Evolutionary conservation across 768 basidiomycete genomes (phyloP).

Genomic region (Mycena pura): DNA sequence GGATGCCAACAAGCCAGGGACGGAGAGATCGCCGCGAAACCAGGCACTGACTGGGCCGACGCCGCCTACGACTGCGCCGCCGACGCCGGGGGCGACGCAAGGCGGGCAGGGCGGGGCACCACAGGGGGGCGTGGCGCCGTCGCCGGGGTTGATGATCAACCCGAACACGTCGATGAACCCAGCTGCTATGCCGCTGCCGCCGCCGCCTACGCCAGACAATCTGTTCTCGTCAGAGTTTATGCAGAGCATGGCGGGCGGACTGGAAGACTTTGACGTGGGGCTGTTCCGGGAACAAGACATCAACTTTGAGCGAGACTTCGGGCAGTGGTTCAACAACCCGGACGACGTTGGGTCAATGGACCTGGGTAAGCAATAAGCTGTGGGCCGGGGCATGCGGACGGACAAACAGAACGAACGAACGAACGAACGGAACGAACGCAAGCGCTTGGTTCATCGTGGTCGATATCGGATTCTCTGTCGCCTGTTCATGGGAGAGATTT

Average conservation of each 20-base stretch:
- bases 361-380: conserved; percentile 20
- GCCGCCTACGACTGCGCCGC: conserved; percentile 36
- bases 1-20: conserved; percentile 38
- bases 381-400: background rate
- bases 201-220: conserved; percentile 7
- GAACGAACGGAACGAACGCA: conserved; percentile 10
- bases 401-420: conserved; percentile 10
- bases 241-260: conserved; percentile 43
- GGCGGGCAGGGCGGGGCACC: conserved; percentile 27
- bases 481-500: conserved; percentile 16
- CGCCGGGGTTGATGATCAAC: conserved; percentile 36
- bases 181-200: conserved; percentile 17
- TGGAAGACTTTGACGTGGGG: conserved; percentile 50
- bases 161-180: conserved; percentile 27
- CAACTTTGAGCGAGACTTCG: conserved; percentile 78
- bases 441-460: background rate
- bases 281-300: conserved; percentile 58
- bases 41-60: conserved; percentile 35
- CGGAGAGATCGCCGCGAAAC: conserved; percentile 53
- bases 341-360: conserved; percentile 50
- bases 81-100: conserved; percentile 34
- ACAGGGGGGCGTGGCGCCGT: conserved; percentile 32
- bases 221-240: conserved; percentile 53
- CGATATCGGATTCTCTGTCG: conserved; percentile 13
- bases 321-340: conserved; percentile 77